Evolutionary conservation across 441 rosid species (phyloP).

Genomic region (Aleurites moluccanus): DNA sequence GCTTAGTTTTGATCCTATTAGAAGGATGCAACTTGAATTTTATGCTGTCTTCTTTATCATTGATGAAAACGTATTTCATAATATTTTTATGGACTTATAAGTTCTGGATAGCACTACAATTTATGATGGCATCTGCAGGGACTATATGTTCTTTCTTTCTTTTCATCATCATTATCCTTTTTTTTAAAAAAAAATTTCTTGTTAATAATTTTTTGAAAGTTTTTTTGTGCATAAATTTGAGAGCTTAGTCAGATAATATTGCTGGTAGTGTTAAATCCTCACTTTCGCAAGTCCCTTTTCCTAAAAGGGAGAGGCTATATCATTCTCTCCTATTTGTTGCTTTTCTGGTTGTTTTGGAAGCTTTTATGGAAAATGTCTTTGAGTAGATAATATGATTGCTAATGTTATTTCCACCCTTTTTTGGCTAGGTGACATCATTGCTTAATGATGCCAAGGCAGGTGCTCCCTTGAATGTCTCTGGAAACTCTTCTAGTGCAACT

Average conservation of each 20-base stretch:
- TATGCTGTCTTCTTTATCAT: background rate
- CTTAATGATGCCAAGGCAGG: constrained; percentile 82
- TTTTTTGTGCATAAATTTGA: too few species aligned
- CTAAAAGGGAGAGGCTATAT: background rate
- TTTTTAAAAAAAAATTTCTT: background rate
- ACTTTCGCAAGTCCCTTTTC: background rate
- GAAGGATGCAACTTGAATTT: background rate
- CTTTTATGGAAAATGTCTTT: constrained; percentile 1
- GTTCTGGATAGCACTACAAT: background rate
- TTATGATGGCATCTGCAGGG: background rate
- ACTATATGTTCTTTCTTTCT: background rate
- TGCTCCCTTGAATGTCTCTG: constrained; percentile 60
- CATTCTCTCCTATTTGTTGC: background rate
- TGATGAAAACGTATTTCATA: background rate
- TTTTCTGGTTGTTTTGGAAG: background rate
- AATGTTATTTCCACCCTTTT: constrained; percentile 13
- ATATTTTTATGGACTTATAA: background rate
- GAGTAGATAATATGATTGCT: constrained; percentile 10
- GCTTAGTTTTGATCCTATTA: too few species aligned
- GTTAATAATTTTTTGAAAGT: too few species aligned
- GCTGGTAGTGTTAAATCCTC: background rate
- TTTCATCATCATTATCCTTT: background rate
- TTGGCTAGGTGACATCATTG: constrained; percentile 62
- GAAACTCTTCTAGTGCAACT: constrained; percentile 54
- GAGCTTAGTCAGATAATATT: background rate